Conservation (phyloP, 2,329 filamentous ascomycete species). For the Cercospora sojina region DNA sequence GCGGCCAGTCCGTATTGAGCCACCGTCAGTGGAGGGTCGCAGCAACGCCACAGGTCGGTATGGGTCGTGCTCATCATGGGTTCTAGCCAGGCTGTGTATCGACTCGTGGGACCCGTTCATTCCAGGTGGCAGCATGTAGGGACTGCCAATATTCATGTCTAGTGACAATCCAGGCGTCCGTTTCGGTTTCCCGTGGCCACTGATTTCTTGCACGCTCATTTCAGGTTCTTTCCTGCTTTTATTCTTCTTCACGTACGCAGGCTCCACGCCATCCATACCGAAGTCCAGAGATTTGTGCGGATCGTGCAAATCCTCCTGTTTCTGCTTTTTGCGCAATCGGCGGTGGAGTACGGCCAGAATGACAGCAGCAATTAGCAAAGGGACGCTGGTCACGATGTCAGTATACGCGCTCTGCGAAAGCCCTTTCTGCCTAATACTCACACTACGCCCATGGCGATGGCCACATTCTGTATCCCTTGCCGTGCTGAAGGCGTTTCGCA, state of each 20-base stretch:
- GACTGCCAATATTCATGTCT: constrained; percentile 71
- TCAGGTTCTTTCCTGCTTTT: constrained; percentile 48
- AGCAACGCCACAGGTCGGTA: constrained; percentile 69
- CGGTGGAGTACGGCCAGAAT: constrained; percentile 77
- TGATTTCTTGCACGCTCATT: constrained; percentile 57
- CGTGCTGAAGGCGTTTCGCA: constrained; percentile 34
- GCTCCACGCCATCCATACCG: constrained; percentile 62
- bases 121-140: constrained; percentile 88
- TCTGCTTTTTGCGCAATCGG: constrained; percentile 69
- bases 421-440: constrained; percentile 27
- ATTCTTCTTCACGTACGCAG: constrained; percentile 34
- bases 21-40: constrained; percentile 46
- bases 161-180: constrained; percentile 35
- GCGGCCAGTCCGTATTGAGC: constrained; percentile 24
- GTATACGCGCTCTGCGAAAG: constrained; percentile 27
- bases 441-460: constrained; percentile 39
- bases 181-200: constrained; percentile 52
- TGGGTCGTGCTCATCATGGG: constrained; percentile 74
- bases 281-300: constrained; percentile 92
- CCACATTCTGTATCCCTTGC: constrained; percentile 32
- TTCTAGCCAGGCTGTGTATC: constrained; percentile 77
- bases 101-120: constrained; percentile 80
- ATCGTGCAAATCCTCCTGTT: constrained; percentile 77
- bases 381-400: constrained; percentile 60
- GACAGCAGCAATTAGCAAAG: constrained; percentile 64